These are phyloP conservation scores for Groenewaldozyma auringiensis DNA, from an alignment of 1,139 yeast genomes.

Conservation along the genomic window DNA sequence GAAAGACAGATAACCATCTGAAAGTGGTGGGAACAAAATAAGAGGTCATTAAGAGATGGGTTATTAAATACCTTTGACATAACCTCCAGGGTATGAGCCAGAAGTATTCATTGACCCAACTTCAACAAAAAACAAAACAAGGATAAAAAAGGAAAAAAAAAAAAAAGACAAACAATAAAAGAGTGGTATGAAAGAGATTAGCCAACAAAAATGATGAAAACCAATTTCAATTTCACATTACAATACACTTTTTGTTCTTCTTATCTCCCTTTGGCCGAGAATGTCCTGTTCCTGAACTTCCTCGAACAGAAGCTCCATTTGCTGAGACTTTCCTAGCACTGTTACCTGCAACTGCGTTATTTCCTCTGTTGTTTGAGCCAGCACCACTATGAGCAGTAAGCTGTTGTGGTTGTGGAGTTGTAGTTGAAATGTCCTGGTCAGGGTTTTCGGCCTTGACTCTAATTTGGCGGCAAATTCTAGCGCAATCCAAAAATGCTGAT, in stretches of 20 bases:
- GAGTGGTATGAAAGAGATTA: neutral
- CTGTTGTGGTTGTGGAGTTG: slow-evolving; percentile 1
- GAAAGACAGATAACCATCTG: too few relatives aligned
- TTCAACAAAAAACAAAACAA: neutral
- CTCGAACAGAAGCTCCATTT: neutral
- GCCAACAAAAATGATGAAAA: slow-evolving; percentile 3
- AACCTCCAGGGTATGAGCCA: neutral
- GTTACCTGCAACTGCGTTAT: neutral
- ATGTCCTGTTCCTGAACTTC: neutral
- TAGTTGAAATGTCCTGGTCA: slow-evolving; percentile 5
- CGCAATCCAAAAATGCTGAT: slow-evolving; percentile 83
- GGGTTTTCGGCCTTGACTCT: slow-evolving; percentile 16
- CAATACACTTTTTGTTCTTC: slow-evolving; percentile 11
- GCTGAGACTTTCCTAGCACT: neutral
- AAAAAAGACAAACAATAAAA: neutral
- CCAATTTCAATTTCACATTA: slow-evolving; percentile 8
- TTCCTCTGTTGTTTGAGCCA: slow-evolving; percentile 1
- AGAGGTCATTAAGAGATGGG: too few relatives aligned
- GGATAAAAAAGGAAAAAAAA: neutral
- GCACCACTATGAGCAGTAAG: neutral
- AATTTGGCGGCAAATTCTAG: slow-evolving; percentile 58
- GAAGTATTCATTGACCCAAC: neutral
- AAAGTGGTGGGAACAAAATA: too few relatives aligned
- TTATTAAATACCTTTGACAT: too few relatives aligned
- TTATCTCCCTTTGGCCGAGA: slow-evolving; percentile 2